Conservation (phyloP, 176 grass and related monocot species). For the Cenchrus fungigraminus region DNA sequence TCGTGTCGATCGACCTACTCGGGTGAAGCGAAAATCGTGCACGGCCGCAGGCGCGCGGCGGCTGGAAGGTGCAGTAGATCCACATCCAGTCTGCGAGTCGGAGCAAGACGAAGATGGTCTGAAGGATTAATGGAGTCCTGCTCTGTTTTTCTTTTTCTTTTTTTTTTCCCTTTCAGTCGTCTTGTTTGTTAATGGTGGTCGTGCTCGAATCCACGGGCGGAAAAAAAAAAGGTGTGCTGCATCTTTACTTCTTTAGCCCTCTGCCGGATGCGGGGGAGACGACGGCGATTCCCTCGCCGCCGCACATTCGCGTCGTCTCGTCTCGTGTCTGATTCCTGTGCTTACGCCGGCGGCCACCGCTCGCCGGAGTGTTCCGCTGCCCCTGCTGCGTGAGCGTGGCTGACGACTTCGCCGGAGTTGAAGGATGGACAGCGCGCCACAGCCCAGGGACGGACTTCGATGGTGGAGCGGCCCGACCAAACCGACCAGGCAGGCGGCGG, state of each 20-base stretch:
- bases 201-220: slow-evolving; percentile 18
- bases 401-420: background rate
- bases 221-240: background rate
- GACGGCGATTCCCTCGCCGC: background rate
- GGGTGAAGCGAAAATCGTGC: slow-evolving; percentile 17
- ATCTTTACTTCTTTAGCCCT: background rate
- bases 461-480: background rate
- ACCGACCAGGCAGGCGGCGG: background rate
- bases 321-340: background rate
- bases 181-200: background rate
- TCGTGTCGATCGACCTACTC: background rate
- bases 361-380: slow-evolving; percentile 22
- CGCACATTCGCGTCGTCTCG: slow-evolving; percentile 11
- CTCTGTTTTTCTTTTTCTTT: background rate
- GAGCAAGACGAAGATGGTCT: slow-evolving; percentile 31
- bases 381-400: no score
- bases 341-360: background rate
- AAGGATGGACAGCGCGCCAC: background rate
- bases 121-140: slow-evolving; percentile 3
- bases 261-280: background rate
- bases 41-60: background rate
- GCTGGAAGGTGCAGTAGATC: background rate
- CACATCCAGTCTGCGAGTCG: slow-evolving; percentile 13
- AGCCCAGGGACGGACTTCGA: background rate
- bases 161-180: background rate